Evolutionary conservation across 768 basidiomycete species (phyloP).

Genomic region (Pulveroboletus sp.): DNA sequence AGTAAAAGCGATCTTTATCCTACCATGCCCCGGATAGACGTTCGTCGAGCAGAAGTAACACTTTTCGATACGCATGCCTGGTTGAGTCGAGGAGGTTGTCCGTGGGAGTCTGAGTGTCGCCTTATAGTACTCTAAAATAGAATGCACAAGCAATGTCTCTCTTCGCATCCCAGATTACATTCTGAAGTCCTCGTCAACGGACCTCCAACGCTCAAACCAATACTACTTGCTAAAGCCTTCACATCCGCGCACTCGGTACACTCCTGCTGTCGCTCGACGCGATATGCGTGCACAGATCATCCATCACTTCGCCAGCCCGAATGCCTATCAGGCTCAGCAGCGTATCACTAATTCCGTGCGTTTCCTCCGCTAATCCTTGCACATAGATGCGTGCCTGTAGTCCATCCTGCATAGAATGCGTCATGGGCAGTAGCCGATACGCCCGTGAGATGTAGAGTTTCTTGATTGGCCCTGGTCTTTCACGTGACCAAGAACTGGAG

Average conservation of each 20-base stretch:
- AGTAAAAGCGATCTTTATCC: conserved; percentile 7
- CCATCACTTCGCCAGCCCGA: conserved; percentile 43
- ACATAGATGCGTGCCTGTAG: conserved; percentile 31
- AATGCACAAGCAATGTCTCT: not conserved
- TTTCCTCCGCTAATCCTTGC: conserved; percentile 35
- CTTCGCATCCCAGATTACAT: not conserved
- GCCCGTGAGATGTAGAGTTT: conserved; percentile 35
- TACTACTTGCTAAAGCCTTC: not conserved
- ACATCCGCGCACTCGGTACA: conserved; percentile 4
- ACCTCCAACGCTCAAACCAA: not conserved
- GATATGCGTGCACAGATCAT: conserved; percentile 28
- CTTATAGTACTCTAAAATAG: too few species aligned
- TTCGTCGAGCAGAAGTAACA: conserved; percentile 98
- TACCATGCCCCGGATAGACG: conserved; percentile 95
- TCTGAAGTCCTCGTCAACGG: not conserved
- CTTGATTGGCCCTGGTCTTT: conserved; percentile 4
- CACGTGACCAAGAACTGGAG: conserved; percentile 18
- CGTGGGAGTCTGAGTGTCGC: conserved; percentile 23
- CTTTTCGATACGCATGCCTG: conserved; percentile 87
- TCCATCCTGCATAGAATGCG: not conserved
- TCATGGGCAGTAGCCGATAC: conserved; percentile 38
- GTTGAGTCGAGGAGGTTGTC: not conserved
- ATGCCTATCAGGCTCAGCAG: conserved; percentile 42
- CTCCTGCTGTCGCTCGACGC: not conserved
- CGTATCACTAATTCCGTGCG: conserved; percentile 40